These are phyloP conservation scores for Aureobasidium subglaciale DNA, from an alignment of 2,329 filamentous ascomycete species.

Conservation along the genomic window DNA sequence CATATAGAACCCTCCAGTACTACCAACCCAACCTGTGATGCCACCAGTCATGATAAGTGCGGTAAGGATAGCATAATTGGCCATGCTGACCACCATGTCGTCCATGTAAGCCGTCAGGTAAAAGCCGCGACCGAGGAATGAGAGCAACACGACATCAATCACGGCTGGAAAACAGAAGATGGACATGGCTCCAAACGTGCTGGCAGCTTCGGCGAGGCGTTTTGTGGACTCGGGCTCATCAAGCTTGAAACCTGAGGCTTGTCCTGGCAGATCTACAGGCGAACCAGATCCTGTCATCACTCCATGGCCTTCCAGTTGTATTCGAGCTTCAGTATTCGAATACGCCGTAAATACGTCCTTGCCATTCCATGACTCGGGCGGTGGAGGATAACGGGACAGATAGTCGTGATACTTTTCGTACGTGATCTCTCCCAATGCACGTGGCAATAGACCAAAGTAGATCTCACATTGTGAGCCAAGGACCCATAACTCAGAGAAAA, in stretches of 20 bases:
- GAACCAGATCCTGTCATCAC: slow-evolving; percentile 16
- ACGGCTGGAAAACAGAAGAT: slow-evolving; percentile 58
- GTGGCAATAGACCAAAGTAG: slow-evolving; percentile 48
- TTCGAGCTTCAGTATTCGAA: slow-evolving; percentile 22
- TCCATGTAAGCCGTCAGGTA: slow-evolving; percentile 55
- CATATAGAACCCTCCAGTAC: slow-evolving; percentile 54
- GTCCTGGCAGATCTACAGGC: slow-evolving; percentile 14
- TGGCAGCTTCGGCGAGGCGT: background rate
- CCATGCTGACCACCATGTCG: slow-evolving; percentile 7
- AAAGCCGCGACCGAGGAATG: slow-evolving; percentile 52
- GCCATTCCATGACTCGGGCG: slow-evolving; percentile 18
- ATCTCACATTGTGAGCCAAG: slow-evolving; percentile 56
- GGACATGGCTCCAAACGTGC: slow-evolving; percentile 18
- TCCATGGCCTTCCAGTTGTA: slow-evolving; percentile 16
- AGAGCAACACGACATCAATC: slow-evolving; percentile 53
- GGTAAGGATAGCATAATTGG: slow-evolving; percentile 17
- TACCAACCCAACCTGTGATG: slow-evolving; percentile 57
- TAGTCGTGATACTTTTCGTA: slow-evolving; percentile 17
- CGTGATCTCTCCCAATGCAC: slow-evolving; percentile 18
- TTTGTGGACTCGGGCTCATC: slow-evolving; percentile 16
- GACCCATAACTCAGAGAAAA: slow-evolving; percentile 57
- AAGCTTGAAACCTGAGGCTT: slow-evolving; percentile 14
- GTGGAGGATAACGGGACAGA: slow-evolving; percentile 15
- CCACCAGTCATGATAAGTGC: slow-evolving; percentile 50
- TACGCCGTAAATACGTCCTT: slow-evolving; percentile 19